Base-by-base conservation (phyloP, 345 rosid genomes). In the Jatropha curcas region DNA sequence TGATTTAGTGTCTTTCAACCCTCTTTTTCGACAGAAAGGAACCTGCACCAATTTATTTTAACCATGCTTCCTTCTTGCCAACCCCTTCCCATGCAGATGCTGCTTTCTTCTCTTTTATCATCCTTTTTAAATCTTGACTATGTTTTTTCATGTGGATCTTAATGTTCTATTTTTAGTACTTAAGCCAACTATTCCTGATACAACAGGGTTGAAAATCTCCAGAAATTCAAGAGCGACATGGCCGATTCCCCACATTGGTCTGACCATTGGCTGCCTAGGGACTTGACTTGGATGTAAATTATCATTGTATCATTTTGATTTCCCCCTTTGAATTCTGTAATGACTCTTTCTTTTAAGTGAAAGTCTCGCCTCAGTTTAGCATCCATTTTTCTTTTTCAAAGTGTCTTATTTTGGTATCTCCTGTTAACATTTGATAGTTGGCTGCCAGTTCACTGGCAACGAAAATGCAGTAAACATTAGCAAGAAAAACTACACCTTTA, bases 191-290 rank as follows among this genome's bases (percentile, higher is more conserved):
- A 37, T 78, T 30, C 27, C 45, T 71, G 28, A 11, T 62, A 51
- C 67, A 59, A 34, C 83, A 90, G 98, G 85, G 94, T 90, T 75
- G 87, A 90, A 82, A 94, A 90, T 82, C 90, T 92, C 56, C 85
- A 88, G 67, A 92, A 90, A 84, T 94, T 94, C 75, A 94, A 87
- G 82, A 93, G 84, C 25, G 97, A 94, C 52, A 87, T 71, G 97
- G 91, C 82, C 96, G 90, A 76, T 87, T 91, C 79, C 98, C 98
- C 33, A 92, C 98, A 19, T 84, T 92, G 73, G 98, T 90, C 98
- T 0, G 98, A 90, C 87, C n/a, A n/a, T 82, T 94, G 90, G 98
- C 96, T 77, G 98, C 98, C 3, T 82, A 96, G 77, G 98, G 98
- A 65, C 87, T 92, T 37, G 97, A 94, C 77, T 87, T 94, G 63